phyloP scores from a whole-genome alignment of 805 yeast genomes.

The Hanseniaspora lindneri region DNA sequence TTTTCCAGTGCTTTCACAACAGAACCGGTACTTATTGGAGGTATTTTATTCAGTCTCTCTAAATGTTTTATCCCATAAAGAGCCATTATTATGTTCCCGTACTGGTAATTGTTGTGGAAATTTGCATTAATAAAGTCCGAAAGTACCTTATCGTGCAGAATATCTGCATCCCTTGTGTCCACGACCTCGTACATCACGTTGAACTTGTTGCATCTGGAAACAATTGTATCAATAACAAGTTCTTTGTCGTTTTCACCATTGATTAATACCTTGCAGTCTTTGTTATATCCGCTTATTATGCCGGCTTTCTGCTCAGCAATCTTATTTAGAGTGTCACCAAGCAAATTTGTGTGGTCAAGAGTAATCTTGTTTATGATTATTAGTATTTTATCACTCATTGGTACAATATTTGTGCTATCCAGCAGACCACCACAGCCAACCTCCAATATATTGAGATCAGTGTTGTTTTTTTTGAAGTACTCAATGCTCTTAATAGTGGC shows the following conservation, averaged over 20 bases:
- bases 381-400: slow-evolving; percentile 37
- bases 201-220: slow-evolving; percentile 28
- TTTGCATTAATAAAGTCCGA: slow-evolving; percentile 36
- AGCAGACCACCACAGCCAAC: slow-evolving; percentile 86
- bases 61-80: slow-evolving; percentile 39
- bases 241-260: slow-evolving; percentile 52
- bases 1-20: slow-evolving; percentile 41
- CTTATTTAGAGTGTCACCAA: slow-evolving; percentile 53
- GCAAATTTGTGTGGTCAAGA: slow-evolving; percentile 65
- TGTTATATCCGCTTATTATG: slow-evolving; percentile 42
- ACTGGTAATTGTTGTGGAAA: slow-evolving; percentile 62
- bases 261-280: slow-evolving; percentile 48
- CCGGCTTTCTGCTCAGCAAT: slow-evolving; percentile 83
- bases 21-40: slow-evolving; percentile 25
- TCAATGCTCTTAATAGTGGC: slow-evolving; percentile 77
- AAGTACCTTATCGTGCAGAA: slow-evolving; percentile 27
- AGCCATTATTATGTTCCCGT: slow-evolving; percentile 57
- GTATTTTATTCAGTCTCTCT: slow-evolving; percentile 20
- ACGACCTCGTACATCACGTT: slow-evolving; percentile 27
- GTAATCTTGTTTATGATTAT: slow-evolving; percentile 79
- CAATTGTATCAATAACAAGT: slow-evolving; percentile 38
- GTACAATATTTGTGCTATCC: slow-evolving; percentile 77
- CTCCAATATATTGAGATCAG: slow-evolving; percentile 74
- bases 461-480: slow-evolving; percentile 47
- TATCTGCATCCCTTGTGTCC: slow-evolving; percentile 16